Evolutionary conservation across 768 basidiomycete genomes (phyloP), one percentile per base, ranked within the genome.

Genomic region (Calvatia gigantea): DNA sequence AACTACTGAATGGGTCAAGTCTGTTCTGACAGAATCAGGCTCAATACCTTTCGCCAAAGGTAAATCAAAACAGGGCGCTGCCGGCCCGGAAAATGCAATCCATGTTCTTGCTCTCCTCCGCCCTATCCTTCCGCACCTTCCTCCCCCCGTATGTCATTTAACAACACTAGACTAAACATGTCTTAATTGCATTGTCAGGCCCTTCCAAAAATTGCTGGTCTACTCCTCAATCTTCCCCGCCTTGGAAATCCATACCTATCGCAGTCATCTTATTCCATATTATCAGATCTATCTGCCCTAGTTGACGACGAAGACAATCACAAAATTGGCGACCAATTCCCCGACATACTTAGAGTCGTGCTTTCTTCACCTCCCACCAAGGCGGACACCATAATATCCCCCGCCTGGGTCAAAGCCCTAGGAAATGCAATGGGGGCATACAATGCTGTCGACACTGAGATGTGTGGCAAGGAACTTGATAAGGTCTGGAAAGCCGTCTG

Each of bases 171-270:
- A 41, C 6, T 23, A 47, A 12, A 39, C 12, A 15, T n/a, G 23
- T 9, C 29, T 29, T 29, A 28, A 51, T 47, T 11, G 47, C 45
- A 48, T 12, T 37, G 43, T 12, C 57, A 98, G 94, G 78, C 84
- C 32, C 77, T 95, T 31, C 81, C 91, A 9, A 59, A 76, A 4
- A 81, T 97, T 47, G 86, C 86, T 19, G 77, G 80, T 17, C 73
- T 83, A 19, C 82, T 98, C 25, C 83, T 98, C 5, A 75, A 81
- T 21, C 83, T 98, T 29, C 94, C 96, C 17, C 87, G 91, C 54
- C 78, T 96, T 6, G 90, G 89, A 35, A 94, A 91, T 62, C 83
- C 89, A 19, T 97, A 94, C 68, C 80, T 99, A 39, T 89, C 95
- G 1, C 87, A 94, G 69, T 84, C 91, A 12, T 79, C 90, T 28